Evolutionary conservation across 495 filamentous ascomycete species (phyloP).

Genomic region (Venustampulla echinocandica): DNA sequence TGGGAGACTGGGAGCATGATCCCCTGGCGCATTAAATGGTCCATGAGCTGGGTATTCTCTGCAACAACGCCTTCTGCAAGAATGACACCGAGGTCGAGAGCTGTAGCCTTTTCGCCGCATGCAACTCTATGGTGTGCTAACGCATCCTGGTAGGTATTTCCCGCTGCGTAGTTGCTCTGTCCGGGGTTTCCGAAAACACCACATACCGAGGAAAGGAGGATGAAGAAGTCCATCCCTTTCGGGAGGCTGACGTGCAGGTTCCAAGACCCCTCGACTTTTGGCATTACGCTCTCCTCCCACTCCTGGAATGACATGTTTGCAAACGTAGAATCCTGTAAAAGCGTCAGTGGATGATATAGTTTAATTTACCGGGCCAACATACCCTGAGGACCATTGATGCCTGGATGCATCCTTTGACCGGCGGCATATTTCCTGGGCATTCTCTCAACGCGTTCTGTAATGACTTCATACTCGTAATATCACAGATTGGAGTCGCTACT

Average conservation of each 20-base stretch:
- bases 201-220: conserved; percentile 51
- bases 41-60: background rate
- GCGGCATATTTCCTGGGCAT: background rate
- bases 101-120: conserved; percentile 36
- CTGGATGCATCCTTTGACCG: conserved; percentile 24
- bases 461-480: background rate
- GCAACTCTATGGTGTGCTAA: conserved; percentile 37
- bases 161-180: conserved; percentile 58
- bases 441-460: background rate
- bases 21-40: background rate
- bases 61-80: conserved; percentile 24
- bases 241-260: conserved; percentile 33
- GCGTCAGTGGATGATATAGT: conserved; percentile 22
- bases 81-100: conserved; percentile 42
- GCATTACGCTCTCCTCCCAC: conserved; percentile 25
- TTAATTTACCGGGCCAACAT: background rate
- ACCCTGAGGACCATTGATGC: conserved; percentile 11
- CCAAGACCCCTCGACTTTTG: conserved; percentile 32
- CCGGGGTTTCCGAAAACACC: conserved; percentile 48
- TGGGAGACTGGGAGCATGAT: background rate
- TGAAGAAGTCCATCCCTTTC: conserved; percentile 48
- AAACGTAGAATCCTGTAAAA: background rate
- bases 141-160: conserved; percentile 50
- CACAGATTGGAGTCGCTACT: background rate
- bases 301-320: conserved; percentile 25